Evolutionary conservation across 306 rosid species (phyloP).

Genomic region (Amphicarpaea edgeworthii): DNA sequence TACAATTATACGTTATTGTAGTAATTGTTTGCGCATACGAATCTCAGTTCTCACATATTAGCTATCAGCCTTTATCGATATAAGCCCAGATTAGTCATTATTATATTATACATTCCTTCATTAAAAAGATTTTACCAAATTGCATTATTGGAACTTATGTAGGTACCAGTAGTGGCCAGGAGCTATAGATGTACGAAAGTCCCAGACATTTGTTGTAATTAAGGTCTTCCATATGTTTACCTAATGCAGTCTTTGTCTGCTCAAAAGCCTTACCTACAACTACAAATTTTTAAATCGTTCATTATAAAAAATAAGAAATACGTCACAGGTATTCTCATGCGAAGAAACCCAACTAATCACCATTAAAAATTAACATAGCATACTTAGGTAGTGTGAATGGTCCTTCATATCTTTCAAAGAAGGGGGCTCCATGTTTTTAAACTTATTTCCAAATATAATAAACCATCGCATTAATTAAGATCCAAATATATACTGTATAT

Average conservation of each 20-base stretch:
- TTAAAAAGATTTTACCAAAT: neutral
- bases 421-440: slow-evolving; percentile 23
- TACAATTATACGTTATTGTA: neutral
- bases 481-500: no score
- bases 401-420: slow-evolving; percentile 21
- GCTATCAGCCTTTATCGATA: neutral
- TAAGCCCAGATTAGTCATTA: neutral
- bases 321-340: neutral
- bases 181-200: neutral
- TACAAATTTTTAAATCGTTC: neutral
- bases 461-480: neutral
- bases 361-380: neutral
- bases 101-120: neutral
- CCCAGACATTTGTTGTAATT: slow-evolving; percentile 15
- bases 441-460: neutral
- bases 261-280: neutral
- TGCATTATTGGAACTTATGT: slow-evolving; percentile 25
- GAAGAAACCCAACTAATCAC: neutral
- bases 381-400: slow-evolving; percentile 19
- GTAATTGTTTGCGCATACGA: neutral
- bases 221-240: slow-evolving; percentile 18
- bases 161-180: slow-evolving; percentile 2
- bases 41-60: neutral
- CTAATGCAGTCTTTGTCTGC: slow-evolving; percentile 30
- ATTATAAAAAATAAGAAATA: neutral